Base-by-base conservation (phyloP, 371 early-diverging fungal species). In the Mortierella sp. region DNA sequence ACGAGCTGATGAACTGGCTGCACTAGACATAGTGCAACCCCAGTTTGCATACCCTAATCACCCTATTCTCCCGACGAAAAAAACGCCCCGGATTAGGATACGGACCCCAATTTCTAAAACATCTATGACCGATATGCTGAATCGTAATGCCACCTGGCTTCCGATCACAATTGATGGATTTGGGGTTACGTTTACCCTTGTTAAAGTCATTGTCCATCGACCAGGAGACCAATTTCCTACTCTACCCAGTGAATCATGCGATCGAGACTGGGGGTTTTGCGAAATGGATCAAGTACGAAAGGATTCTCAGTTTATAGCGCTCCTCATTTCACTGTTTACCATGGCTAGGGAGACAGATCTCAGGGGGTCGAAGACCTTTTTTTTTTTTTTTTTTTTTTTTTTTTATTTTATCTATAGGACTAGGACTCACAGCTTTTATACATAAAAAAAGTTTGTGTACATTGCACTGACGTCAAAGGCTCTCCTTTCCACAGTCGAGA, bases 181-280 rank as follows among this genome's bases (percentile, higher is more conserved):
- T 1, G 91, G 92, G 19, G 90, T 89, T 26, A 89, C 91, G 2
- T 89, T 89, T 65, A 85, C 87, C 1, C 66, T 89, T 21, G 89
- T 91, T 52, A 90, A 88, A 64, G 90, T 91, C 16, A 81, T 84
- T 50, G 90, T 93, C 3, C 91, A 91, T 70, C 90, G 91, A 7
- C 84, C 85, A 47, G 92, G 92, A 6, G n/a, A 86, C 89, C 46
- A 83, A 82, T 14, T 92, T 91, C 57, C 91, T 91, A 5, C 74
- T 88, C 0, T 84, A 83, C 67, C 83, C 87, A 26, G 82, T 88
- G 44, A 84, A 88, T 51, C 90, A 91, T 69, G 83, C 86, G 59
- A 83, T 92, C 7, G 92, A 93, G 72, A 92, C 92, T 11, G 93
- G 92, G 83, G 93, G 93, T 0, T 85, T 93, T 77, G 92, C 91